phyloP scores from a whole-genome alignment of 441 rosid species.

The Pelargonium citronellum region DNA sequence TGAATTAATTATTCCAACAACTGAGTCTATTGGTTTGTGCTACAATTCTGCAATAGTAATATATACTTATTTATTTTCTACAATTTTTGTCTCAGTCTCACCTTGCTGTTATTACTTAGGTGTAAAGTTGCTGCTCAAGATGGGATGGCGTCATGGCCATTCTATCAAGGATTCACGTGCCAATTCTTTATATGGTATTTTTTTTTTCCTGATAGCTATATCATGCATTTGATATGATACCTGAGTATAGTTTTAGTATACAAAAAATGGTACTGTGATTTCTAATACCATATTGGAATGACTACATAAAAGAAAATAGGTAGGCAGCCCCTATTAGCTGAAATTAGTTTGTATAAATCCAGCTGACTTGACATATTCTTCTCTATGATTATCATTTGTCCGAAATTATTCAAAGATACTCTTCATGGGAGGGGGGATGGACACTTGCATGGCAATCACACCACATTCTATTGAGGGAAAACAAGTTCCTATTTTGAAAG shows the following conservation, averaged over 20 bases:
- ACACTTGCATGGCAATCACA: too few relatives aligned
- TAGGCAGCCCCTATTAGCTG: neutral
- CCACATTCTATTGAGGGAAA: too few relatives aligned
- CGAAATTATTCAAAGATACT: too few relatives aligned
- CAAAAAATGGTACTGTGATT: neutral
- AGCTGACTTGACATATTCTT: too few relatives aligned
- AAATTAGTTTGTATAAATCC: neutral
- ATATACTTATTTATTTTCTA: neutral
- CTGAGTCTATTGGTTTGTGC: conserved; percentile 83
- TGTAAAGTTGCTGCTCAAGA: conserved; percentile 72
- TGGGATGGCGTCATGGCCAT: conserved; percentile 96
- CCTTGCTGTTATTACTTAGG: conserved; percentile 41
- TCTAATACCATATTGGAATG: neutral
- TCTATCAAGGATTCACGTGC: conserved; percentile 67
- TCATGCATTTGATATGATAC: neutral
- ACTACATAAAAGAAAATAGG: neutral
- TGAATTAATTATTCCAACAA: conserved; percentile 74
- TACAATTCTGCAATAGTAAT: conserved; percentile 19
- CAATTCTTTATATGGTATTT: conserved; percentile 49
- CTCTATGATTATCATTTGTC: too few relatives aligned
- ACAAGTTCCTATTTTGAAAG: too few relatives aligned
- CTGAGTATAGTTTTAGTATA: neutral
- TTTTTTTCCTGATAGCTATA: neutral
- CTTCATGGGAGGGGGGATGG: too few relatives aligned
- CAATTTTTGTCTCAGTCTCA: conserved; percentile 14